These are phyloP conservation scores for Naganishia cerealis DNA, from an alignment of 1,284 basidiomycete species.

Conservation along the genomic window DNA sequence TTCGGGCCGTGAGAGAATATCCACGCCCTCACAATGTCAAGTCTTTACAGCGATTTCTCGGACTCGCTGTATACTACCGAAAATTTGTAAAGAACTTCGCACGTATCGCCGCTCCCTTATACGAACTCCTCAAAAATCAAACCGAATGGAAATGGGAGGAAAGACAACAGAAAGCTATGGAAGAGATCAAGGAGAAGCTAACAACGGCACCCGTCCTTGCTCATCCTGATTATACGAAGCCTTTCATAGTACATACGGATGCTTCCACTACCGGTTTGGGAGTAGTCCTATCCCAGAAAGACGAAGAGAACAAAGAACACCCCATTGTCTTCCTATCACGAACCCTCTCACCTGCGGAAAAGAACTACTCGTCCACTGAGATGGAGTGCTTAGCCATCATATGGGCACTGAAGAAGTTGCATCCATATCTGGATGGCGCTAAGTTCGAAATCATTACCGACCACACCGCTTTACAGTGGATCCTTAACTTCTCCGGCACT, in stretches of 20 bases:
- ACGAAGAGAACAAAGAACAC: slow-evolving; percentile 23
- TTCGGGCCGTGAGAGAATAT: too few species aligned
- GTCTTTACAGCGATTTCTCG: too few species aligned
- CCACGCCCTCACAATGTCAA: too few species aligned
- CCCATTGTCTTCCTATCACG: slow-evolving; percentile 26
- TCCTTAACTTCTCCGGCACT: too few species aligned
- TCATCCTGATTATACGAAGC: slow-evolving; percentile 27
- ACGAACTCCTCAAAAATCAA: slow-evolving; percentile 15
- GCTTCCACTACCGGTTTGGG: slow-evolving; percentile 27
- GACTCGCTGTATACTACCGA: too few species aligned
- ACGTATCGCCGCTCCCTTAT: too few species aligned
- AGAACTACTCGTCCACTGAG: slow-evolving; percentile 30
- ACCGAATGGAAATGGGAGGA: slow-evolving; percentile 12
- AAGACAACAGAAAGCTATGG: slow-evolving; percentile 14
- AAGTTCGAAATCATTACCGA: slow-evolving; percentile 23
- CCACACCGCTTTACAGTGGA: too few species aligned
- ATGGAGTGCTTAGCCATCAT: slow-evolving; percentile 31
- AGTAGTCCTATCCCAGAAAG: slow-evolving; percentile 12
- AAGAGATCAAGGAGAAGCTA: slow-evolving; percentile 17
- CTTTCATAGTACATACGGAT: slow-evolving; percentile 31
- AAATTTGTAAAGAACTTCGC: too few species aligned
- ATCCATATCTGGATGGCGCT: slow-evolving; percentile 28
- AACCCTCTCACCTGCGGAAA: slow-evolving; percentile 17
- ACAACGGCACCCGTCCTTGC: slow-evolving; percentile 14
- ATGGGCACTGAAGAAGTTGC: slow-evolving; percentile 29